Evolutionary conservation across 257 asterid species (phyloP), one percentile per base, ranked within the genome.

Genomic region (Penstemon newberryi): DNA sequence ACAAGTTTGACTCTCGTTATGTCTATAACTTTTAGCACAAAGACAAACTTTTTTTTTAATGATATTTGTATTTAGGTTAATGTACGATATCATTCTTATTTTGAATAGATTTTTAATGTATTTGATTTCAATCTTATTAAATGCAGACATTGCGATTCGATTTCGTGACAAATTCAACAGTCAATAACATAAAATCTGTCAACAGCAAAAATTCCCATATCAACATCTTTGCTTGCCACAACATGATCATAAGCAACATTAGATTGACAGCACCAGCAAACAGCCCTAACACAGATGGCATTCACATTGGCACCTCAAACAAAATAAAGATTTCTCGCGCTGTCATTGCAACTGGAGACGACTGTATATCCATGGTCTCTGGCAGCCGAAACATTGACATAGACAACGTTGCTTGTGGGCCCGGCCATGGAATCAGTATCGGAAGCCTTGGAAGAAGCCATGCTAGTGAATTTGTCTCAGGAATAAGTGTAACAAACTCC

Each of bases 241-340:
- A 78, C 65, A 2, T 90, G 9, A 74, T 55, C 63, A 77, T 90
- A 57, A 82, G 72, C 71, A 41, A 68, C 6, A 52, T 90, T 1
- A 50, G 83, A 8, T 3, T 90, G 12, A 61, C 60, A 6, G 91
- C 95, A 4, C 97, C 95, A 3, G 79, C 10, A 0, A 6, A 76
- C 54, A 84, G 95, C 78, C 95, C 95, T 41, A 89, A 87, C 82
- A 87, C 96, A 0, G 93, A 90, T 52, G 96, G 93, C 44, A 72
- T 90, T 68, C 84, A 71, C 59, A 82, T 90, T 3, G 96, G 95
- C 18, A 36, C 36, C 70, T 90, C 96, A 0, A 67, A 12, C 44
- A 51, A 50, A 13, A 77, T 90, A 63, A 61, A 39, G 66, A 83
- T 87, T 5, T 69, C 76, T 0, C 33, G 8, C 5, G 58, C 86